Percentiles rank a stretch among this genome's conserved stretches.
Conservation (phyloP, 257 asterid species). For the Fraxinus excelsior region DNA sequence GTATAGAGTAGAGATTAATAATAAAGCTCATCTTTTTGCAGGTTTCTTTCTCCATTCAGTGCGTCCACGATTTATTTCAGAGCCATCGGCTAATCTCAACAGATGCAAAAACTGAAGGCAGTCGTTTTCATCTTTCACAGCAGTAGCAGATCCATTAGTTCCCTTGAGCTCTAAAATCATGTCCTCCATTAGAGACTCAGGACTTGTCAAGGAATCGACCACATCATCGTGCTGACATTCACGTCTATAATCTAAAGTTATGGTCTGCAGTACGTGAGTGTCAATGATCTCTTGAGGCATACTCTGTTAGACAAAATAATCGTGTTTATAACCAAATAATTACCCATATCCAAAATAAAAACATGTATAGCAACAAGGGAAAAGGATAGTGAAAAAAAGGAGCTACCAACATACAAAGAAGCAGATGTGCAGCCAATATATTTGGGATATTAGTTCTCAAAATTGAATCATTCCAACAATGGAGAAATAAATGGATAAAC, state of each 20-base stretch:
- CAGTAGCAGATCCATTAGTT: constrained; percentile 52
- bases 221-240: constrained; percentile 87
- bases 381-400: not conserved
- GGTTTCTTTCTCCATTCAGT: constrained; percentile 90
- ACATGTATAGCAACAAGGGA: not conserved
- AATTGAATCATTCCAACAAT: not conserved
- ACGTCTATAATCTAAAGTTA: constrained; percentile 89
- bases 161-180: constrained; percentile 37
- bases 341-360: not conserved
- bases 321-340: constrained; percentile 12
- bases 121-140: constrained; percentile 35
- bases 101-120: constrained; percentile 56
- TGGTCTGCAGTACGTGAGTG: constrained; percentile 76
- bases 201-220: constrained; percentile 85
- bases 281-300: constrained; percentile 83
- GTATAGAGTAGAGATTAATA: constrained; percentile 7
- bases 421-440: not conserved
- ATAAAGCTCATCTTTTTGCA: constrained; percentile 46
- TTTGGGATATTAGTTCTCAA: not conserved
- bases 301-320: constrained; percentile 53
- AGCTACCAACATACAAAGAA: not conserved
- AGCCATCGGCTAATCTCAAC: constrained; percentile 67
- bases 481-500: not conserved
- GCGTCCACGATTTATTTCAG: constrained; percentile 87
- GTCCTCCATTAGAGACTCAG: constrained; percentile 41